These are phyloP conservation scores for Arthroderma sp. DNA, from an alignment of 2,329 filamentous ascomycete species.

Conservation along the genomic window DNA sequence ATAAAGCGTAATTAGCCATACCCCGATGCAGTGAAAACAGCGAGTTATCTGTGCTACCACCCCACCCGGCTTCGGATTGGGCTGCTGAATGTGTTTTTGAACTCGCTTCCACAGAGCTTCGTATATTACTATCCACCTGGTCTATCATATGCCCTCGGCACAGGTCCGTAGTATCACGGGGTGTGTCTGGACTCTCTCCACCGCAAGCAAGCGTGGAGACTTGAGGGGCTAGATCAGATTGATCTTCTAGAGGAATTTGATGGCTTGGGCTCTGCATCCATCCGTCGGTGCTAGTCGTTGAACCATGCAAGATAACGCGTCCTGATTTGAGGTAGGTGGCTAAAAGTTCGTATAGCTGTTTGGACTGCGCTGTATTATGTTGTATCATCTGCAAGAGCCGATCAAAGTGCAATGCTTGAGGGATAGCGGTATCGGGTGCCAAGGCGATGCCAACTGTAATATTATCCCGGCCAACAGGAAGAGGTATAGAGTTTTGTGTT, in stretches of 20 bases:
- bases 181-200: conserved; percentile 12
- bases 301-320: too few relatives aligned
- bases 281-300: too few relatives aligned
- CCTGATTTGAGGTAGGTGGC: not conserved
- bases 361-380: conserved; percentile 6
- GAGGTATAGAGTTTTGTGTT: too few relatives aligned
- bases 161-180: conserved; percentile 4
- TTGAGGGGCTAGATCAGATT: not conserved
- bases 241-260: not conserved
- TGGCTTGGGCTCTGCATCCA: too few relatives aligned
- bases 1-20: not conserved
- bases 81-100: not conserved
- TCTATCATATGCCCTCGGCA: conserved; percentile 13
- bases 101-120: not conserved
- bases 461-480: not conserved
- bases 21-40: not conserved
- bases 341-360: conserved; percentile 6
- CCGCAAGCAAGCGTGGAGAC: conserved; percentile 10
- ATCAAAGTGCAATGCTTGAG: conserved; percentile 1
- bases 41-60: not conserved
- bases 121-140: conserved; percentile 33
- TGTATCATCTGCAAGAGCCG: conserved; percentile 8
- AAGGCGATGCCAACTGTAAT: not conserved
- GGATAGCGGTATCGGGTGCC: not conserved
- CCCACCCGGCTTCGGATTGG: not conserved